Conservation (phyloP, 495 filamentous ascomycete genomes). For the Corynascus novoguineensis region DNA sequence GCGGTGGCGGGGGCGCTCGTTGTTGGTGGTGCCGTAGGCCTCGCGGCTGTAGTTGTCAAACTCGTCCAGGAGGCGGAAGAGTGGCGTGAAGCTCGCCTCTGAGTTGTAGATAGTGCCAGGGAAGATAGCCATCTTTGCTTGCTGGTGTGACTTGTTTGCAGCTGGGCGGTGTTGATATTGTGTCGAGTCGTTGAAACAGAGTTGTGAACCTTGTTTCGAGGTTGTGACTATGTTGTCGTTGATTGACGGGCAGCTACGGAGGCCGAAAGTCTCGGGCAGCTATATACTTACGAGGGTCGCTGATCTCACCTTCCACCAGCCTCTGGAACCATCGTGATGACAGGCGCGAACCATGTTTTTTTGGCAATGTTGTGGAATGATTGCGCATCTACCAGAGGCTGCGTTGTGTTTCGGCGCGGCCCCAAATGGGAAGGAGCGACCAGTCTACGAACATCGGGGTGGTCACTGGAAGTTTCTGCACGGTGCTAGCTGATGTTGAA, state of each 20-base stretch:
- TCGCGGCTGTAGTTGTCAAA: constrained; percentile 52
- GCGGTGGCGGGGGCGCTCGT: constrained; percentile 26
- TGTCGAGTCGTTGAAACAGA: constrained; percentile 1
- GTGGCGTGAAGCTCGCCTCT: constrained; percentile 52
- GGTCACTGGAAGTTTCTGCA: not conserved
- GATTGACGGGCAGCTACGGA: not conserved
- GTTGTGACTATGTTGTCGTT: constrained; percentile 9
- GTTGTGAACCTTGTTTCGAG: not conserved
- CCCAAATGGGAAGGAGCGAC: no score
- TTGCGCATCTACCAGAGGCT: not conserved
- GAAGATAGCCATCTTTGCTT: constrained; percentile 59
- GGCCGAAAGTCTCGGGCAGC: not conserved
- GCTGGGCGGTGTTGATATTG: constrained; percentile 1
- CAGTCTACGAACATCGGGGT: no score
- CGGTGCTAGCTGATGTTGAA: no score
- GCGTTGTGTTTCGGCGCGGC: no score
- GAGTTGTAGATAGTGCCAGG: constrained; percentile 45
- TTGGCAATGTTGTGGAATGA: not conserved
- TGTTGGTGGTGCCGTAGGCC: constrained; percentile 18
- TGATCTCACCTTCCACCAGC: constrained; percentile 5
- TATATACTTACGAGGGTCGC: not conserved
- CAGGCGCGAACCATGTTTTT: not conserved
- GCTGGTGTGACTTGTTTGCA: constrained; percentile 4
- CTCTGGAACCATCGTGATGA: not conserved
- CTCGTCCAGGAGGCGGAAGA: constrained; percentile 73